A percentile compares a stretch with the other conserved stretches of the same genome.
phyloP scores from a whole-genome alignment of 768 basidiomycete species.

The Tulasnella sp. region DNA sequence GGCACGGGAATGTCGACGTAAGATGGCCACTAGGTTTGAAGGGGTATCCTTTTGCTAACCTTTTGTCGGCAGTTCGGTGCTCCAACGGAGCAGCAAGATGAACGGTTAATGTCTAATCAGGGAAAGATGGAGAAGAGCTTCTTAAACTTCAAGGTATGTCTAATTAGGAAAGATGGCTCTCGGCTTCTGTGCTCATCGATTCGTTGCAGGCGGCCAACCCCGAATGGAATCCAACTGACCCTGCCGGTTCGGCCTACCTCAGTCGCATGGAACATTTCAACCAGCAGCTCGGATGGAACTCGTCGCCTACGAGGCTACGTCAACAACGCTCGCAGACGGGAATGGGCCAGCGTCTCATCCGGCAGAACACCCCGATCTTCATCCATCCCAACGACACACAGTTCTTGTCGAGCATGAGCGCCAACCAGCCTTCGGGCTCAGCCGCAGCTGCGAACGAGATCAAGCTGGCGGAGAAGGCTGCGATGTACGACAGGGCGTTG shows the following conservation, averaged over 20 bases:
- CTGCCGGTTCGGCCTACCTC: slow-evolving; percentile 81
- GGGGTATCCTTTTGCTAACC: no score
- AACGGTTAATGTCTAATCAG: slow-evolving; percentile 72
- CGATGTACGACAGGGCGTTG: slow-evolving; percentile 66
- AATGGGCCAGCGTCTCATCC: not conserved
- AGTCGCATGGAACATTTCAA: slow-evolving; percentile 57
- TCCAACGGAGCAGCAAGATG: slow-evolving; percentile 52
- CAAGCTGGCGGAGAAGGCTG: slow-evolving; percentile 40
- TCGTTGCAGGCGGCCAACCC: slow-evolving; percentile 68
- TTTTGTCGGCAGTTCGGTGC: slow-evolving; percentile 61
- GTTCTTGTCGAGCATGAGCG: slow-evolving; percentile 28
- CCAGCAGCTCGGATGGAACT: not conserved
- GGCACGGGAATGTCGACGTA: slow-evolving; percentile 86
- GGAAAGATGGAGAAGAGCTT: slow-evolving; percentile 99
- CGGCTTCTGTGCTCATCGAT: not conserved
- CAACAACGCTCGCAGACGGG: slow-evolving; percentile 1
- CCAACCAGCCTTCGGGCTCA: not conserved
- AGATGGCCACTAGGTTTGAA: slow-evolving; percentile 16
- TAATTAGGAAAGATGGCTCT: not conserved
- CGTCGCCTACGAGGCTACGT: not conserved
- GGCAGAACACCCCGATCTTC: not conserved
- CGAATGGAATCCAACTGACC: slow-evolving; percentile 89
- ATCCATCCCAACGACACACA: slow-evolving; percentile 8
- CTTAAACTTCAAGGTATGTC: slow-evolving; percentile 71
- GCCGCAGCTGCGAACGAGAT: not conserved